Percentiles rank a stretch among this genome's conserved stretches.
phyloP scores from a whole-genome alignment of 352 stramenopile species.

The Pythium insidiosum region DNA sequence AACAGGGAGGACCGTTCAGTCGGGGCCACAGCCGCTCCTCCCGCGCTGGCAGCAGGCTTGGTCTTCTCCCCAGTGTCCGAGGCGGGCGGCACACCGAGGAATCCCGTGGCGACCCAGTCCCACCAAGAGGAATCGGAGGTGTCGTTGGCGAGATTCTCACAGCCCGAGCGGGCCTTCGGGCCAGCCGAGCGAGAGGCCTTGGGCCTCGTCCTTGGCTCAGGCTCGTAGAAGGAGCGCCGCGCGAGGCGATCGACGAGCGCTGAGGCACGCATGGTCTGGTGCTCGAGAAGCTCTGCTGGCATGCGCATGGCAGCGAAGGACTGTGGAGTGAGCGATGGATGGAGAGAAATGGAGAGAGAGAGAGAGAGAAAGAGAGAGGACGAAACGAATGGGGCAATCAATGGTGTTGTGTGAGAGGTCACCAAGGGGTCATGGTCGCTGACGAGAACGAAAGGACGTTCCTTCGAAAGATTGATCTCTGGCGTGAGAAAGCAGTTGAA shows the following conservation, averaged over 20 bases:
- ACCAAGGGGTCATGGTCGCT: neutral
- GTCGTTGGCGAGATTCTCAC: neutral
- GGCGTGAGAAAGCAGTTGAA: too few species aligned
- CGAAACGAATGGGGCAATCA: neutral
- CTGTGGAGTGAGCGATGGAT: neutral
- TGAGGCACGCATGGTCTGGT: neutral
- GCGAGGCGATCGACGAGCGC: neutral
- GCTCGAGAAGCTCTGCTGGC: neutral
- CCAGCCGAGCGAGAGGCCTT: neutral
- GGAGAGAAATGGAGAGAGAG: neutral
- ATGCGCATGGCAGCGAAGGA: neutral
- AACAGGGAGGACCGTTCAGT: slow-evolving; percentile 14
- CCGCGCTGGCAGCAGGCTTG: neutral
- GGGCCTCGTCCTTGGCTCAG: neutral
- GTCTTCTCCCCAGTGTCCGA: neutral
- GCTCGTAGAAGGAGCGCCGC: neutral
- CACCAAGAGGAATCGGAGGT: too few species aligned
- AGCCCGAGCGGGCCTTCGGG: neutral
- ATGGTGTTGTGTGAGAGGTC: neutral
- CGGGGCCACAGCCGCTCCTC: too few species aligned
- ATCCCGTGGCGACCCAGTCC: too few species aligned
- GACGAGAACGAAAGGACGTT: too few species aligned
- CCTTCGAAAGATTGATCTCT: too few species aligned
- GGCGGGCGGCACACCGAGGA: too few species aligned
- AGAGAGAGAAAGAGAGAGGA: neutral